Evolutionary conservation across 2,329 filamentous ascomycete genomes (phyloP), one percentile per base, ranked within the genome.

Genomic region (Pseudogymnoascus sp.): DNA sequence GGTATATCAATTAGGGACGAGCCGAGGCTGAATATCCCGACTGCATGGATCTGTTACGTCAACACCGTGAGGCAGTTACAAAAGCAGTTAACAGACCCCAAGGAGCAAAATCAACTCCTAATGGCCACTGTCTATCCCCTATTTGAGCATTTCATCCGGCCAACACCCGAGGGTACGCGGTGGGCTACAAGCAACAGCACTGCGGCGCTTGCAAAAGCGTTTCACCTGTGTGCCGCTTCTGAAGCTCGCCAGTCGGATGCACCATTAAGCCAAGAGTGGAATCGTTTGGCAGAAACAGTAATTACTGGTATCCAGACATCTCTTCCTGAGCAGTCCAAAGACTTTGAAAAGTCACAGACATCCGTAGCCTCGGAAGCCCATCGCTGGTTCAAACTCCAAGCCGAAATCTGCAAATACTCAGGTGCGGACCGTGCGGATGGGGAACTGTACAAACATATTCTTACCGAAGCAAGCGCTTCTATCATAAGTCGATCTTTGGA

Each of bases 1-100:
- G 93, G 93, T 0, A 82, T 97, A 6, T 81, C 82, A 1, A 84
- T 82, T 62, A 86, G 88, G 67, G 90, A 95, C 37, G 93, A 97
- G 70, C 84, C 86, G 1, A 83, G 85, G 11, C 79, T 81, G 38
- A 90, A 92, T 70, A 80, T 86, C 1, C 78, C 82, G 4, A 78
- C 82, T 59, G 90, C 89, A 6, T 97, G 91, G 86, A 83, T 81
- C 29, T 83, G 85, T 13, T 97, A 96, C 71, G 82, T 93, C 16
- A 82, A 86, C 11, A 79, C 86, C 1, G 79, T 83, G 1, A 79
- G 81, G 42, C 79, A 82, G 66, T 77, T 90, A 14, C 70, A 82
- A 14, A 75, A 71, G 33, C 76, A 73, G 7, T 76, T 84, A 4
- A 66, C 78, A 0, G 74, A 80, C 6, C 74, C 78, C 1, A 79